Evolutionary conservation across 306 rosid genomes (phyloP).

Genomic region (Crotalaria pallida): DNA sequence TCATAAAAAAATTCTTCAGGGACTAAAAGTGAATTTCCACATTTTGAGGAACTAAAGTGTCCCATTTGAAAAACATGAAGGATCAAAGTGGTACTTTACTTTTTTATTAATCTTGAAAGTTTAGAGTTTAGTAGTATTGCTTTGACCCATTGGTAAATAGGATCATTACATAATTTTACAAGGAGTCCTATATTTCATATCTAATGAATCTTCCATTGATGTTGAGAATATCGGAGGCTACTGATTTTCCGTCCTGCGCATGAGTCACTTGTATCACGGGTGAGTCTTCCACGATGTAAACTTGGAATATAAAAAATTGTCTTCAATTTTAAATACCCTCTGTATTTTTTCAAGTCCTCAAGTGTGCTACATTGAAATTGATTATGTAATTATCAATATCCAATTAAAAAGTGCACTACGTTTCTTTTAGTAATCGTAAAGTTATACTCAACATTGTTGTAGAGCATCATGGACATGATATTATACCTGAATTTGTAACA

Average conservation of each 20-base stretch:
- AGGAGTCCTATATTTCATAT: conserved; percentile 69
- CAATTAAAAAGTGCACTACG: not conserved
- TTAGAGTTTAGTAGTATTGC: not conserved
- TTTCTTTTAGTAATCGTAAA: not conserved
- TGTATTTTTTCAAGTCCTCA: not conserved
- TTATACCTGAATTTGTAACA: too few relatives aligned
- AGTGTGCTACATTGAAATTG: conserved; percentile 1
- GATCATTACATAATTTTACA: conserved; percentile 33
- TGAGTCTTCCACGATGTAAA: conserved; percentile 41
- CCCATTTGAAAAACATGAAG: too few relatives aligned
- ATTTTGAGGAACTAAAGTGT: too few relatives aligned
- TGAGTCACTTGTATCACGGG: conserved; percentile 93
- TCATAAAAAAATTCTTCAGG: too few relatives aligned
- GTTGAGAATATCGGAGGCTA: conserved; percentile 84
- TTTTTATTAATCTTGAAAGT: conserved; percentile 10
- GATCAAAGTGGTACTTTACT: too few relatives aligned
- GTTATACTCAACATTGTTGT: conserved; percentile 18
- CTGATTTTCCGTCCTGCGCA: conserved; percentile 81
- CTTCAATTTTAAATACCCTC: not conserved
- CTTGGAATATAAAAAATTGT: not conserved
- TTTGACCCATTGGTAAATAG: conserved; percentile 25
- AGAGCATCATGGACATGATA: conserved; percentile 15
- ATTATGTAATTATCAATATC: conserved; percentile 13
- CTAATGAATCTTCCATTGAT: conserved; percentile 66
- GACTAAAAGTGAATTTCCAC: too few relatives aligned